Conservation (phyloP, 2,329 filamentous ascomycete genomes). For the Penicillium sp. region DNA sequence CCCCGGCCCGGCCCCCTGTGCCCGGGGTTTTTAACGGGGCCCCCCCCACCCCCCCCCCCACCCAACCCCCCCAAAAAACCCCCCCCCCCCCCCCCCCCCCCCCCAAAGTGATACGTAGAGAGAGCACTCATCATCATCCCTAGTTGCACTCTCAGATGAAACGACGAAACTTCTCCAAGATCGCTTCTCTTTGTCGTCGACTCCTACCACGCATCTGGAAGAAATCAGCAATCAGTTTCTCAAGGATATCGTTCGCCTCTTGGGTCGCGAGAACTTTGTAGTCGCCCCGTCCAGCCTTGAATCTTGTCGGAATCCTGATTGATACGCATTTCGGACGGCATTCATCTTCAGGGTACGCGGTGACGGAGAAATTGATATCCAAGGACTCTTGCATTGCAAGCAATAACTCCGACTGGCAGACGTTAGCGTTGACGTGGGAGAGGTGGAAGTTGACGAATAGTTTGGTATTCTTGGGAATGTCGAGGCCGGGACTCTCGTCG, state of each 20-base stretch:
- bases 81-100: too few relatives aligned
- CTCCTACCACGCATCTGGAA: neutral
- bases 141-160: too few relatives aligned
- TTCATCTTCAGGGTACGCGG: neutral
- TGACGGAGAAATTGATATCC: neutral
- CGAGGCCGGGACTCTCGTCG: neutral
- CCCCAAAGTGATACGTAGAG: neutral
- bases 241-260: neutral
- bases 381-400: neutral
- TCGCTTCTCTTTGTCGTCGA: neutral
- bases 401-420: neutral
- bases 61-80: too few relatives aligned
- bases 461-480: neutral
- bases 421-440: neutral
- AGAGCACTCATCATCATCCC: too few relatives aligned
- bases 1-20: too few relatives aligned
- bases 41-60: too few relatives aligned
- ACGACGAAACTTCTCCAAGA: neutral
- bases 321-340: neutral
- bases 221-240: neutral
- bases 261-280: neutral
- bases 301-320: neutral
- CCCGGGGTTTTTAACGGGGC: too few relatives aligned
- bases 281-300: neutral
- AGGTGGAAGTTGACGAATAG: neutral